A percentile compares a stretch with the other conserved stretches of the same genome.
These are phyloP conservation scores for Stemphylium lycopersici DNA, from an alignment of 2,329 filamentous ascomycete species.

Conservation along the genomic window DNA sequence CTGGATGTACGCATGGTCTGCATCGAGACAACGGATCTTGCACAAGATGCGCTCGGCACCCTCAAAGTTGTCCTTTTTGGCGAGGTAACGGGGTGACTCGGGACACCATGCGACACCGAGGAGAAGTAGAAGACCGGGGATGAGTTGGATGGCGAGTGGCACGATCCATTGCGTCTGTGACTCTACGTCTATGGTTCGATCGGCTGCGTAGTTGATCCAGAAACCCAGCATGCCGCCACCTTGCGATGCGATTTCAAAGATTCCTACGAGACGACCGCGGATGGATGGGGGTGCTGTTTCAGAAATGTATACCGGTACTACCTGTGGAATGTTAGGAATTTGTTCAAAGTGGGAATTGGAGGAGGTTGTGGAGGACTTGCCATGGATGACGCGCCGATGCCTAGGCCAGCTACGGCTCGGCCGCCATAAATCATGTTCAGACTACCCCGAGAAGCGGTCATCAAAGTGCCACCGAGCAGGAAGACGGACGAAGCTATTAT, in stretches of 20 bases:
- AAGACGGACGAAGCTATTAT: constrained; percentile 55
- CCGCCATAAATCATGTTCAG: constrained; percentile 48
- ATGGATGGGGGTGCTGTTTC: constrained; percentile 64
- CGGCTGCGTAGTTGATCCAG: constrained; percentile 53
- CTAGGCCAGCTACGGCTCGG: constrained; percentile 47
- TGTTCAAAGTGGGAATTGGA: not conserved
- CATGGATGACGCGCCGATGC: constrained; percentile 48
- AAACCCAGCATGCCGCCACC: constrained; percentile 60
- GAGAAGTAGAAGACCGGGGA: constrained; percentile 49
- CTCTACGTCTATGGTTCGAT: constrained; percentile 50
- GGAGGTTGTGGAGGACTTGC: constrained; percentile 9
- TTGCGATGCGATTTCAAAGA: constrained; percentile 72
- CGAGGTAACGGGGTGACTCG: constrained; percentile 45
- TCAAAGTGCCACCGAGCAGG: constrained; percentile 49
- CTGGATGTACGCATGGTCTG: constrained; percentile 52
- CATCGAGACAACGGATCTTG: constrained; percentile 54
- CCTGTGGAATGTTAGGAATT: not conserved
- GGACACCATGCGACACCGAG: constrained; percentile 47
- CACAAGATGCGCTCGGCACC: constrained; percentile 51
- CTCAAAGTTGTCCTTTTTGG: constrained; percentile 43
- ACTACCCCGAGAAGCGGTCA: constrained; percentile 47
- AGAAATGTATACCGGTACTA: constrained; percentile 48
- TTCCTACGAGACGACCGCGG: constrained; percentile 68
- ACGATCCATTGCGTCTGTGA: constrained; percentile 66
- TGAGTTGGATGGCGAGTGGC: constrained; percentile 59